phyloP scores from a whole-genome alignment of 2,329 filamentous ascomycete species.

The Aspergillus novofumigatus region DNA sequence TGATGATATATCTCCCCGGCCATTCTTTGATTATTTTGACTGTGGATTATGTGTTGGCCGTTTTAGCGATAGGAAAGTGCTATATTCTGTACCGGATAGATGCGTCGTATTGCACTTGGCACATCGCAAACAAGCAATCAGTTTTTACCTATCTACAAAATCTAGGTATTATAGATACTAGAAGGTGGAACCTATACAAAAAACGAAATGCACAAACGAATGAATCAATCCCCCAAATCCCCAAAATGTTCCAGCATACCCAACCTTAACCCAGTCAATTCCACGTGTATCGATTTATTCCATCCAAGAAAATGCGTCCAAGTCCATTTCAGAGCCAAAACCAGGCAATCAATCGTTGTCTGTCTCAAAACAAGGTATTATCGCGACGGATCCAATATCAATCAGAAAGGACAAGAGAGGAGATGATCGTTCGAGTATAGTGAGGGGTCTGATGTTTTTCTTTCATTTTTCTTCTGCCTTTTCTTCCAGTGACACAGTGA shows the following conservation, averaged over 20 bases:
- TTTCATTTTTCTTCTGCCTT: too few species aligned
- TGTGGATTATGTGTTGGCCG: neutral
- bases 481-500: too few species aligned
- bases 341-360: too few species aligned
- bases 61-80: neutral
- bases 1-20: too few species aligned
- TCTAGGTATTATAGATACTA: neutral
- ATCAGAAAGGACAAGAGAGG: too few species aligned
- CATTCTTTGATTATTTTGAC: neutral
- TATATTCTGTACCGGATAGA: neutral
- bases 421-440: too few species aligned
- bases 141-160: neutral
- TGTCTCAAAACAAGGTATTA: too few species aligned
- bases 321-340: neutral
- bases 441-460: too few species aligned
- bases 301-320: neutral
- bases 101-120: neutral
- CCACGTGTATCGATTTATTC: neutral
- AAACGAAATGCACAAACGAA: neutral
- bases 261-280: neutral
- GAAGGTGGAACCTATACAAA: neutral
- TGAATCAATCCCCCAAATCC: neutral
- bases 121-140: neutral
- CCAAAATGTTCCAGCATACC: neutral
- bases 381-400: too few species aligned